Conservation (phyloP, 345 rosid species). For the Citrus medica region DNA sequence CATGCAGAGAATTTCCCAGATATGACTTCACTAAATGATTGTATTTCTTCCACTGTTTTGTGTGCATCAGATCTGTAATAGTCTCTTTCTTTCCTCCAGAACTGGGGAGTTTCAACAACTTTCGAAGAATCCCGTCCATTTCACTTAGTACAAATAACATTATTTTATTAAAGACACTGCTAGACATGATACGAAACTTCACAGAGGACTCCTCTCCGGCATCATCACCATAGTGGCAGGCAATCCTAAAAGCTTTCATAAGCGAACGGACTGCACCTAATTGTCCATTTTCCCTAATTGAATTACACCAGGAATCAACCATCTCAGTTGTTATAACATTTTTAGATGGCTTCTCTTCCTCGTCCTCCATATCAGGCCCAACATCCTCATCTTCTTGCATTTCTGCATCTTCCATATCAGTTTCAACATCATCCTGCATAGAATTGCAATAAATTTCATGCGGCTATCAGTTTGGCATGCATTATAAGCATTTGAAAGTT, state of each 20-base stretch:
- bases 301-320: conserved; percentile 79
- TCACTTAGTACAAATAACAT: conserved; percentile 74
- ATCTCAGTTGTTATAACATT: conserved; percentile 58
- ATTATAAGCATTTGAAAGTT: neutral
- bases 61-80: conserved; percentile 44
- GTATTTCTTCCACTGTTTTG: conserved; percentile 83
- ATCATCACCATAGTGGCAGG: conserved; percentile 97
- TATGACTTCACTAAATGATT: conserved; percentile 88
- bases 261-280: conserved; percentile 71
- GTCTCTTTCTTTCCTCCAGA: conserved; percentile 87
- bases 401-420: conserved; percentile 47
- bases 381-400: conserved; percentile 32
- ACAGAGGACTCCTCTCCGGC: conserved; percentile 51
- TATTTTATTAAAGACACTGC: conserved; percentile 78
- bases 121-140: conserved; percentile 85
- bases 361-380: conserved; percentile 20
- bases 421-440: conserved; percentile 51
- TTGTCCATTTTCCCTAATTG: conserved; percentile 53
- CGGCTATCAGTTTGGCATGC: neutral
- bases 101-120: conserved; percentile 61
- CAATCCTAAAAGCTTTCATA: conserved; percentile 84
- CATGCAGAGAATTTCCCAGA: conserved; percentile 86
- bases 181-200: conserved; percentile 69
- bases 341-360: conserved; percentile 43
- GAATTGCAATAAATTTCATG: neutral